These are phyloP conservation scores for Pythium phragmiticola DNA, from an alignment of 352 stramenopile genomes.

Conservation along the genomic window DNA sequence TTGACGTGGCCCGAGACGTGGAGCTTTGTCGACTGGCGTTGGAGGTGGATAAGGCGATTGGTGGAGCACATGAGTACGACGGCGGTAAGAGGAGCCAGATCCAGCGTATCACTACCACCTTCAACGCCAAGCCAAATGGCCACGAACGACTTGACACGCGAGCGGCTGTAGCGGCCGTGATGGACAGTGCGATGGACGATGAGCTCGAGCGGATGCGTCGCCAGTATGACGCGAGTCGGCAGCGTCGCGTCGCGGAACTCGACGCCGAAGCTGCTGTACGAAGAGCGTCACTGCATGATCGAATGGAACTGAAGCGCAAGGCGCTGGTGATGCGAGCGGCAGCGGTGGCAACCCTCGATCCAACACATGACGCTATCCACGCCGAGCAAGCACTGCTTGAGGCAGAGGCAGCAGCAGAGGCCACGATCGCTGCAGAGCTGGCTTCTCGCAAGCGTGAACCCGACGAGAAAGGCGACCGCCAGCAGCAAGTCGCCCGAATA, in stretches of 20 bases:
- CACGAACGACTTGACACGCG: conserved; percentile 1
- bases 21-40: conserved; percentile 34
- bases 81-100: background rate
- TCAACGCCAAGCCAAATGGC: no score
- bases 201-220: conserved; percentile 10
- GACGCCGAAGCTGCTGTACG: conserved; percentile 5
- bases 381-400: background rate
- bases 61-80: background rate
- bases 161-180: background rate
- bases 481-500: background rate
- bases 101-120: no score
- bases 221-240: conserved; percentile 8
- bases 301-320: conserved; percentile 17
- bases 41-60: conserved; percentile 26
- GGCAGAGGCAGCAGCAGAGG: conserved; percentile 3
- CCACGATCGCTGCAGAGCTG: background rate
- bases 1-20: conserved; percentile 28
- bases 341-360: background rate
- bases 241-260: conserved; percentile 10
- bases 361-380: background rate
- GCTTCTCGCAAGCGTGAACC: background rate
- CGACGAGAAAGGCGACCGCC: background rate
- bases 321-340: conserved; percentile 1
- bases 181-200: conserved; percentile 10
- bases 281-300: conserved; percentile 10